Base-by-base conservation (phyloP, 805 yeast genomes). In the Zygoascus biomembranicola region DNA sequence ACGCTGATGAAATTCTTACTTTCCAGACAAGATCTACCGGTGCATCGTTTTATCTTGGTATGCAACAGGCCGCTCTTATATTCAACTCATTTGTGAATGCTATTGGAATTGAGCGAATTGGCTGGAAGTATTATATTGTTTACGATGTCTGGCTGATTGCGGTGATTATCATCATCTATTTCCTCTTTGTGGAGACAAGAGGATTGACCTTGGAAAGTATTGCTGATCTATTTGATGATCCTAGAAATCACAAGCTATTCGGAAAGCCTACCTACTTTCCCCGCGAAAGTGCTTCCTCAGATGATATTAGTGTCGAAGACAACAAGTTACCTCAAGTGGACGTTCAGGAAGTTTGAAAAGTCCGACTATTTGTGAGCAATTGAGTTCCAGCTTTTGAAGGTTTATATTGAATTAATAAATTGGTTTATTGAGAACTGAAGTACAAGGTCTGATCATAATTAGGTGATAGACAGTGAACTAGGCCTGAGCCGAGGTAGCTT, bases 201-300 rank as follows among this genome's bases (percentile, higher is more conserved):
- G 92, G 92, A 55, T 76, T 85, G 64, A 76, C 87, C 43, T 77
- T 87, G 68, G 94, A 87, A 72, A 88, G 86, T 71, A 86, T 86
- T 58, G 88, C 85, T 65, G 81, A 77, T 62, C 73, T 82, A 73
- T 75, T 59, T 49, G 51, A 48, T 37, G 44, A 20, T 14, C 47
- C 47, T 20, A 5, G 11, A 2, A 44, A 44, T 13, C 47, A 44
- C 13, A 44, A 44, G 35, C 31, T 44, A n/a, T 14, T 44, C 6
- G 47, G 47, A 14, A 44, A 14, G 6, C 47, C 47, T 3, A 20
- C 16, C 20, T 19, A 42, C 5, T 5, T n/a, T 19, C 26, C 26
- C 23, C 19, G 5, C 13, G 4, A 13, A 10, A 18, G 5, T n/a
- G 3, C 6, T 16, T 4, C 44, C 16, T 4, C 39, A 11, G 44